Evolutionary conservation across 495 filamentous ascomycete genomes (phyloP).

Genomic region (Daldinia concentrica): DNA sequence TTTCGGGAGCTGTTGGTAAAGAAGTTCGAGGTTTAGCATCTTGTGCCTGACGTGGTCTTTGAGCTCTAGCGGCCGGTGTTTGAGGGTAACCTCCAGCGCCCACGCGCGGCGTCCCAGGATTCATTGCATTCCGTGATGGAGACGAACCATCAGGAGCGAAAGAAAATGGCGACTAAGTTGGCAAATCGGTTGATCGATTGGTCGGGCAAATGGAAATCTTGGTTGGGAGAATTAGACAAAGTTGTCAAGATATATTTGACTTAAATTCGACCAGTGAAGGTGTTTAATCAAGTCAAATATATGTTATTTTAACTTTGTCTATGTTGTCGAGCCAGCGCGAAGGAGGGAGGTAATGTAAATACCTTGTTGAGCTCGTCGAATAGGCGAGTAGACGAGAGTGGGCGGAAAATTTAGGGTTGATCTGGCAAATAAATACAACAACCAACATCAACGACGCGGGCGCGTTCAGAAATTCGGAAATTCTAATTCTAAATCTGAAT

Average conservation of each 20-base stretch:
- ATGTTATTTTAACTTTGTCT: background rate
- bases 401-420: slow-evolving; percentile 12
- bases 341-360: slow-evolving; percentile 15
- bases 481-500: too few species aligned
- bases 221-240: background rate
- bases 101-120: slow-evolving; percentile 48
- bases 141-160: slow-evolving; percentile 33
- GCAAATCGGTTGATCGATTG: background rate
- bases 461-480: slow-evolving; percentile 19
- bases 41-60: slow-evolving; percentile 28
- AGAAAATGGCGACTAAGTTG: background rate
- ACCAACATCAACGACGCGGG: slow-evolving; percentile 35
- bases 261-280: background rate
- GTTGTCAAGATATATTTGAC: slow-evolving; percentile 1
- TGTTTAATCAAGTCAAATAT: slow-evolving; percentile 1
- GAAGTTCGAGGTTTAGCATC: slow-evolving; percentile 22
- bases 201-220: background rate
- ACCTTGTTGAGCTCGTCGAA: slow-evolving; percentile 18
- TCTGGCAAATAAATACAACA: slow-evolving; percentile 27
- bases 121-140: slow-evolving; percentile 59
- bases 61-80: slow-evolving; percentile 46
- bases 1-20: slow-evolving; percentile 53
- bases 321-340: slow-evolving; percentile 2
- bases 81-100: slow-evolving; percentile 55
- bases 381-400: slow-evolving; percentile 1